Evolutionary conservation across 257 asterid species (phyloP).

Genomic region (Jacaranda mimosifolia): DNA sequence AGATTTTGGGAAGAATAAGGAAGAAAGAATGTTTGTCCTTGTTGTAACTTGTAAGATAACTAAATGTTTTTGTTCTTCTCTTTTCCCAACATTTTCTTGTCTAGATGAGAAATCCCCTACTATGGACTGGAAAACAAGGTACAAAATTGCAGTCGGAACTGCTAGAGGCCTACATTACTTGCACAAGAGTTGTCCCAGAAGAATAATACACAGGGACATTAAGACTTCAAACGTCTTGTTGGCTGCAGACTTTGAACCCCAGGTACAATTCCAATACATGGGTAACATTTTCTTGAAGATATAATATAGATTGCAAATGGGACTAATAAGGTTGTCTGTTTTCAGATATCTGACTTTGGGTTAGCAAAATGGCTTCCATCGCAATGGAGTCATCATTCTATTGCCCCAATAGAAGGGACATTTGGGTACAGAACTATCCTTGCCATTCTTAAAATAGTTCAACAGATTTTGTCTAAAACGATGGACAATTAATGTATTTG

Average conservation of each 20-base stretch:
- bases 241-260: conserved; percentile 82
- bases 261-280: conserved; percentile 52
- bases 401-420: conserved; percentile 97
- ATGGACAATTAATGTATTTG: background rate
- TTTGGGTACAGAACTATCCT: conserved; percentile 64
- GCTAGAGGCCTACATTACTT: conserved; percentile 87
- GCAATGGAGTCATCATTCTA: conserved; percentile 94
- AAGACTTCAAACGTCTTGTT: conserved; percentile 82
- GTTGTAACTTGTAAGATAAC: background rate
- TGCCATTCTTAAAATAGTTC: background rate
- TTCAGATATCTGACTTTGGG: conserved; percentile 94
- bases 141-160: conserved; percentile 85
- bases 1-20: too few species aligned
- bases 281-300: background rate
- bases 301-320: background rate
- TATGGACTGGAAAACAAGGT: conserved; percentile 90
- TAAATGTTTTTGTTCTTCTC: too few species aligned
- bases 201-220: conserved; percentile 93
- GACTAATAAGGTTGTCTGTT: conserved; percentile 16
- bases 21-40: background rate
- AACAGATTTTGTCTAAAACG: background rate
- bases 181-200: conserved; percentile 90
- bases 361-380: conserved; percentile 99
- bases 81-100: background rate
- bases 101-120: conserved; percentile 68